Percentiles rank a stretch among this genome's conserved stretches.
Conservation (phyloP, 805 yeast genomes). For the Wickerhamomyces rabaulensis region DNA sequence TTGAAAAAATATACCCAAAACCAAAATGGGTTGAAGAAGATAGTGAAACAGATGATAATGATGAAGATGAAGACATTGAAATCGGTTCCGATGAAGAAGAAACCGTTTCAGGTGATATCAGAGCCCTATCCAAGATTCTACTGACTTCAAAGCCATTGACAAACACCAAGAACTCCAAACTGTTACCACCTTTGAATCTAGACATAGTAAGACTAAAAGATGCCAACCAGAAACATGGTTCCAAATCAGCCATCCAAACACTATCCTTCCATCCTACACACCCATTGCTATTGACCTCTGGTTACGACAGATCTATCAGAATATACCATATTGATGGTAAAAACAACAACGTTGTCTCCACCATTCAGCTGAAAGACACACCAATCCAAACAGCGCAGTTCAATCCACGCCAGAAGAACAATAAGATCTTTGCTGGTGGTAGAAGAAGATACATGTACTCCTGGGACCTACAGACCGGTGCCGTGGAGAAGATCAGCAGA, state of each 20-base stretch:
- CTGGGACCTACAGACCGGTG: constrained; percentile 78
- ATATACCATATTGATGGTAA: constrained; percentile 90
- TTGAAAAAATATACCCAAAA: constrained; percentile 65
- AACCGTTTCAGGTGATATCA: constrained; percentile 33
- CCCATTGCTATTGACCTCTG: constrained; percentile 84
- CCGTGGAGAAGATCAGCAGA: constrained; percentile 78
- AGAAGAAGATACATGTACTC: constrained; percentile 88
- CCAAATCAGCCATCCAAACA: constrained; percentile 81
- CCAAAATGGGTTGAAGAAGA: constrained; percentile 71
- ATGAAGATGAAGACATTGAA: constrained; percentile 23
- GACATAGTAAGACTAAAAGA: constrained; percentile 83
- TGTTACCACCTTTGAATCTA: constrained; percentile 64
- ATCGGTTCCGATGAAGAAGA: constrained; percentile 23
- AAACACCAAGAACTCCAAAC: constrained; percentile 34
- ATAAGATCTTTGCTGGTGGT: constrained; percentile 76
- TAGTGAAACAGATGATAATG: constrained; percentile 18
- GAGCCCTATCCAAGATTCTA: constrained; percentile 34
- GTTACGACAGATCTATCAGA: constrained; percentile 84
- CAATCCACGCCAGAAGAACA: constrained; percentile 41
- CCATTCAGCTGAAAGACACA: constrained; percentile 69
- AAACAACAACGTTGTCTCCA: constrained; percentile 71
- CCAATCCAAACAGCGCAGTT: constrained; percentile 79
- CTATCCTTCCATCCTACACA: constrained; percentile 79
- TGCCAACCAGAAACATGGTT: constrained; percentile 66
- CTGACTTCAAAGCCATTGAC: constrained; percentile 35